phyloP scores from a whole-genome alignment of 345 rosid genomes.

The Pistacia vera region DNA sequence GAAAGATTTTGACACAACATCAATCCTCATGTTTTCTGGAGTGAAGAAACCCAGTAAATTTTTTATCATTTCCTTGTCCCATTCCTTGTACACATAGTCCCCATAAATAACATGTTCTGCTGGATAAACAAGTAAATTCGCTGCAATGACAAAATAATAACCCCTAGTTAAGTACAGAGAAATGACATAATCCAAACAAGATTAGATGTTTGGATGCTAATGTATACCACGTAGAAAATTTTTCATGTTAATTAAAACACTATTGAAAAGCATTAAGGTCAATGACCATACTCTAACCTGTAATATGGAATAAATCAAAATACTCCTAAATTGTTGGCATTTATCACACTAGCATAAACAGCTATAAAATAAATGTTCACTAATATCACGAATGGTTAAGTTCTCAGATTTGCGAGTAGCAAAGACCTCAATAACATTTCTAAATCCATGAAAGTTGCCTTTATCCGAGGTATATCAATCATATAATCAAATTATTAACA shows the following conservation, averaged over 20 bases:
- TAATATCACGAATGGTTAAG: neutral
- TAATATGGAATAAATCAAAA: neutral
- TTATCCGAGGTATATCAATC: neutral
- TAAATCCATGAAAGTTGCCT: neutral
- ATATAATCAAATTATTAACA: constrained; percentile 5
- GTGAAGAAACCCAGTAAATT: constrained; percentile 64
- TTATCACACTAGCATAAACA: neutral
- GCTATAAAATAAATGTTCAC: neutral
- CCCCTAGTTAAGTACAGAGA: constrained; percentile 11
- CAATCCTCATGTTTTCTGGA: constrained; percentile 93
- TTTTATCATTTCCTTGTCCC: constrained; percentile 82
- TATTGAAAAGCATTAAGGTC: neutral
- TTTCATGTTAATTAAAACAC: neutral
- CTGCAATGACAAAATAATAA: constrained; percentile 48
- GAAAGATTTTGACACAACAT: constrained; percentile 79
- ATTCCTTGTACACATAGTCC: constrained; percentile 69
- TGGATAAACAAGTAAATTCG: constrained; percentile 79
- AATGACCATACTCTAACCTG: neutral
- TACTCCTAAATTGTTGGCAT: neutral
- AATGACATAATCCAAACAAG: constrained; percentile 5
- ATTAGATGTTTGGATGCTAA: neutral
- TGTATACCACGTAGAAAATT: neutral
- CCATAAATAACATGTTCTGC: constrained; percentile 89
- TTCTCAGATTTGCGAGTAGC: neutral
- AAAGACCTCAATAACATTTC: constrained; percentile 1